phyloP scores from a whole-genome alignment of 148 eudicot species.

The Talinum fruticosum region DNA sequence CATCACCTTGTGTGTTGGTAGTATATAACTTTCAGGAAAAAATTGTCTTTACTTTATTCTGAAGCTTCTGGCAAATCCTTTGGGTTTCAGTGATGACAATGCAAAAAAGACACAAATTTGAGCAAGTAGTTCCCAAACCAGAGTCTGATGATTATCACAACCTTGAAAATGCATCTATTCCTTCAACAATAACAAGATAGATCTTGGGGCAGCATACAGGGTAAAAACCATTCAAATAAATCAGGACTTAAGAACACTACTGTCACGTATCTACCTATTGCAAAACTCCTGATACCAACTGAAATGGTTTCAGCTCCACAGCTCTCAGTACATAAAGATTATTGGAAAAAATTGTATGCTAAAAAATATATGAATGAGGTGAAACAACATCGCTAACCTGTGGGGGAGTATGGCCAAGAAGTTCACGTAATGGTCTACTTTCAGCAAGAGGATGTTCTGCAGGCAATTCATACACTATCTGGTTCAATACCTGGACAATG shows the following conservation, averaged over 20 bases:
- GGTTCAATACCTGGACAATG: conserved; percentile 76
- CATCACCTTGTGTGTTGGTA: neutral
- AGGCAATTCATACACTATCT: conserved; percentile 95
- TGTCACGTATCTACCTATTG: neutral
- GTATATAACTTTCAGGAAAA: neutral
- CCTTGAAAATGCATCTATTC: neutral
- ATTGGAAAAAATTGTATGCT: neutral
- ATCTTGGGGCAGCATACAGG: neutral
- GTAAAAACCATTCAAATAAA: neutral
- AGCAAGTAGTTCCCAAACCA: neutral
- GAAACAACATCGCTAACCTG: neutral
- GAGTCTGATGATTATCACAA: neutral
- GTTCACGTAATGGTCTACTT: conserved; percentile 88
- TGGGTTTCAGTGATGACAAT: neutral
- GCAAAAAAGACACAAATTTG: neutral
- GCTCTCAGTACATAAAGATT: neutral
- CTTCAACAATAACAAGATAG: neutral
- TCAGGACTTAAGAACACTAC: neutral
- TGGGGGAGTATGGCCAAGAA: conserved; percentile 85
- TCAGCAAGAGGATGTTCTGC: conserved; percentile 97
- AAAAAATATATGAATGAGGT: neutral
- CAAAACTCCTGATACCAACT: neutral
- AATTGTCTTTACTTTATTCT: neutral
- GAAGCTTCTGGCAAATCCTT: neutral
- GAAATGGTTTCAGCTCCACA: neutral